phyloP scores from a whole-genome alignment of 441 rosid species.

The Biscutella laevigata region DNA sequence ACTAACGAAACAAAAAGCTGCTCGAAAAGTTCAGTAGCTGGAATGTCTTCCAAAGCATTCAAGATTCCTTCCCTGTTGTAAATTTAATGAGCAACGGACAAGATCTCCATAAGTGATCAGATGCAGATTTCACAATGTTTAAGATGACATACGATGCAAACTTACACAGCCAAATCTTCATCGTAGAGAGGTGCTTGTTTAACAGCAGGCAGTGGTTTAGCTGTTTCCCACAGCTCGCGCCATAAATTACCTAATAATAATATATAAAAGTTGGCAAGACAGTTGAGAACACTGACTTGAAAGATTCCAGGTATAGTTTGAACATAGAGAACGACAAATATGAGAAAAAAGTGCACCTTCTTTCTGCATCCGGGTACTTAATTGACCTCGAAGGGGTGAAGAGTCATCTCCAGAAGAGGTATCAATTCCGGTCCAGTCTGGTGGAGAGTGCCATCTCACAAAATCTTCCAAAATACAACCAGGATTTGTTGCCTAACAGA shows the following conservation, averaged over 20 bases:
- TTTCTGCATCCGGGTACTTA: conserved; percentile 91
- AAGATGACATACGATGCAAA: conserved; percentile 16
- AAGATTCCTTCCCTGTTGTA: conserved; percentile 77
- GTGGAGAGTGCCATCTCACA: conserved; percentile 99
- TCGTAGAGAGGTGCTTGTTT: conserved; percentile 90
- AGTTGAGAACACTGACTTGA: background rate
- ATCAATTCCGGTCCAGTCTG: conserved; percentile 84
- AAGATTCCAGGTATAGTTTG: background rate
- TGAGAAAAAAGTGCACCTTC: conserved; percentile 45
- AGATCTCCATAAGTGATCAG: conserved; percentile 15
- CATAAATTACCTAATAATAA: conserved; percentile 83
- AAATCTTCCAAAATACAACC: conserved; percentile 97
- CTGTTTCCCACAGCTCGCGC: conserved; percentile 90
- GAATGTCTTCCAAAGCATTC: conserved; percentile 60
- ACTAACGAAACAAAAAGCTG: conserved; percentile 81
- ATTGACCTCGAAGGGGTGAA: conserved; percentile 56
- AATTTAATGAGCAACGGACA: conserved; percentile 17
- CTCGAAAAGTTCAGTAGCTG: conserved; percentile 59
- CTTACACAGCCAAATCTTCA: conserved; percentile 95
- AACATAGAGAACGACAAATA: no score
- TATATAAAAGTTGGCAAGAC: conserved; percentile 2
- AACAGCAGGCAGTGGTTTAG: conserved; percentile 80
- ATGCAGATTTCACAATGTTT: background rate
- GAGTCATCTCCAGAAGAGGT: conserved; percentile 38
- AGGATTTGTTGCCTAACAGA: conserved; percentile 86